Evolutionary conservation across 441 rosid species (phyloP), one percentile per base, ranked within the genome.

Genomic region (Mallotus repandus): DNA sequence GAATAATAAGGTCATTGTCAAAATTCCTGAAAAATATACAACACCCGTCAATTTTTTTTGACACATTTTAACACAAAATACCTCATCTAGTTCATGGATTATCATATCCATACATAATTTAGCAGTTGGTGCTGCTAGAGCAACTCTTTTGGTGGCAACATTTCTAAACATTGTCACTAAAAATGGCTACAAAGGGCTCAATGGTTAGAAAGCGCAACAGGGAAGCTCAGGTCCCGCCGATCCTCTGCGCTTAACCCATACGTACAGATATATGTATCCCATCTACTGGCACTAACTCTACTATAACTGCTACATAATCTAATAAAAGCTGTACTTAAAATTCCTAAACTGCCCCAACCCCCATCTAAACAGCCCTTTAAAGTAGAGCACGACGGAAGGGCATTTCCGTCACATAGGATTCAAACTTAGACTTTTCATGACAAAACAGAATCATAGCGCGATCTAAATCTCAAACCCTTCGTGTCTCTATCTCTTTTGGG

Each of bases 401-500:
- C 69, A 84, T 68, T 82, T 84, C 7, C n/a, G 92, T 88, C 87
- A 80, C 16, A 29, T 38, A 16, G 4, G 0, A 16, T 68, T 58
- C 62, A 71, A 77, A 75, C 35, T 74, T 66, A 81, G 73, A 72
- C 82, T 65, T 49, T 38, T 38, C 14, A 56, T 15, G 66, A 50
- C 63, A 70, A 50, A 77, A 48, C 41, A n/a, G 73, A 76, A 65
- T 66, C 61, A 29, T 80, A 77, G 68, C 79, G 78, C 87, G 93
- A 91, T 91, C 95, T 84, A 74, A 87, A 86, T 87, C 91, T 85
- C 70, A 66, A 68, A 67, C 60, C 43, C 67, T 50, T 73, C 29
- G 15, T 12, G 21, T 32, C 45, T 25, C 45, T 4, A 61, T 7
- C 38, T 19, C 7, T 1, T 14, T 7, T 49, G 6, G 41, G 4